Percentiles rank a stretch among this genome's conserved stretches.
These are phyloP conservation scores for Ceratocystis papillata DNA, from an alignment of 2,329 filamentous ascomycete genomes.

Conservation along the genomic window DNA sequence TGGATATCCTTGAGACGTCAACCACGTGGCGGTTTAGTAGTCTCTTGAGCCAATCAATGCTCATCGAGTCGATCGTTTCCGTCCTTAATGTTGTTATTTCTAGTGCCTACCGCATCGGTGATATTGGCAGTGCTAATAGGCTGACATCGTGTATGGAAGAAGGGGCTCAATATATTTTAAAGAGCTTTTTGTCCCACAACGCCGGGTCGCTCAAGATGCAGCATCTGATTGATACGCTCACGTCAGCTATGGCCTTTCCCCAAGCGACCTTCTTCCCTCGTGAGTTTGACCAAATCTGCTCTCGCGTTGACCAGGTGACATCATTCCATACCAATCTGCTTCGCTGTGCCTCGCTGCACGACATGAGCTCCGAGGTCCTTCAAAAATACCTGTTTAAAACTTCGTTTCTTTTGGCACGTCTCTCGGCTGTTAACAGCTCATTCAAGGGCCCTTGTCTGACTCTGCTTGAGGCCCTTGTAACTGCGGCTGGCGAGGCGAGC, in stretches of 20 bases:
- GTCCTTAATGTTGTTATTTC: constrained; percentile 61
- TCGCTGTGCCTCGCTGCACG: constrained; percentile 55
- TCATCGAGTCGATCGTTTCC: constrained; percentile 57
- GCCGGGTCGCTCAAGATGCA: constrained; percentile 63
- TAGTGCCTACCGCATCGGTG: constrained; percentile 65
- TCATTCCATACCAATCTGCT: constrained; percentile 58
- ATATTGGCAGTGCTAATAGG: constrained; percentile 38
- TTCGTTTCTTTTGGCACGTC: constrained; percentile 61
- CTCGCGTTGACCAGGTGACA: constrained; percentile 55
- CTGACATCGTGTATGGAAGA: constrained; percentile 54
- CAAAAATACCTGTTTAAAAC: constrained; percentile 73
- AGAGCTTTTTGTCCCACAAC: constrained; percentile 62
- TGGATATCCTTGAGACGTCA: constrained; percentile 78
- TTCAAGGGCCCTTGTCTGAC: constrained; percentile 57
- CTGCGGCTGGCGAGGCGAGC: constrained; percentile 44
- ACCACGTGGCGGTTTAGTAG: constrained; percentile 73
- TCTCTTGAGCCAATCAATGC: constrained; percentile 54
- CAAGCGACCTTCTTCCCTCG: constrained; percentile 52
- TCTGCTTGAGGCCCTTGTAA: constrained; percentile 62
- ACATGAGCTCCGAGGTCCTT: constrained; percentile 52
- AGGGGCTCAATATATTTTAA: constrained; percentile 64
- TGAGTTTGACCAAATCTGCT: constrained; percentile 44
- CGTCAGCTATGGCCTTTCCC: constrained; percentile 33
- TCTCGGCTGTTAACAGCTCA: constrained; percentile 58
- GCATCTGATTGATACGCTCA: constrained; percentile 60